phyloP scores from a whole-genome alignment of 495 filamentous ascomycete genomes.

The Penicillium alfredii region DNA sequence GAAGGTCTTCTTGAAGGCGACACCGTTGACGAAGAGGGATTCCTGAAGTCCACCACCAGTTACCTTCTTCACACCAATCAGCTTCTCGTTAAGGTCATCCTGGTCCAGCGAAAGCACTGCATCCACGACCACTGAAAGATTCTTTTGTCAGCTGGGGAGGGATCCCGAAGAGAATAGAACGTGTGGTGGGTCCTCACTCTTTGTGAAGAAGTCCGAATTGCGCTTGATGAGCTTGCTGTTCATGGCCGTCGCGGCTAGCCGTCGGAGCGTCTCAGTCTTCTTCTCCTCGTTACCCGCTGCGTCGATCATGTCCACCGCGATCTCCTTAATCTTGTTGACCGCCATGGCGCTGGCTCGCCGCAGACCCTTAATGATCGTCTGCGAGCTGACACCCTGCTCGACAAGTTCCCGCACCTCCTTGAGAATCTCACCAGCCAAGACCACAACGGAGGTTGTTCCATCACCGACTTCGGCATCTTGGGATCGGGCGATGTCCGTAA shows the following conservation, averaged over 20 bases:
- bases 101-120: constrained; percentile 96
- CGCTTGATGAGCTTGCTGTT: constrained; percentile 98
- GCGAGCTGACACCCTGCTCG: constrained; percentile 93
- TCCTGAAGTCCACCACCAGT: constrained; percentile 95
- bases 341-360: constrained; percentile 85
- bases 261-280: constrained; percentile 80
- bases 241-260: constrained; percentile 96
- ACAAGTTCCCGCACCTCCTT: constrained; percentile 94
- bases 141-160: constrained; percentile 2
- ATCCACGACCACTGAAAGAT: constrained; percentile 82
- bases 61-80: constrained; percentile 97
- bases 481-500: constrained; percentile 96
- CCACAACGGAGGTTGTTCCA: constrained; percentile 94
- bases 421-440: constrained; percentile 90
- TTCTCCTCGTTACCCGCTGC: constrained; percentile 59
- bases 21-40: constrained; percentile 94
- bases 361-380: constrained; percentile 94
- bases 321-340: constrained; percentile 98
- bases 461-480: constrained; percentile 99
- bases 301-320: constrained; percentile 70
- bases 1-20: constrained; percentile 99
- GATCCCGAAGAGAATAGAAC: too few relatives aligned
- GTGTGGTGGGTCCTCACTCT: constrained; percentile 58
- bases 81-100: constrained; percentile 92
- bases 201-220: constrained; percentile 94